Evolutionary conservation across 225 moss, liverwort and hornwort species (phyloP).

Genomic region (Pseudoscleropodium purum): DNA sequence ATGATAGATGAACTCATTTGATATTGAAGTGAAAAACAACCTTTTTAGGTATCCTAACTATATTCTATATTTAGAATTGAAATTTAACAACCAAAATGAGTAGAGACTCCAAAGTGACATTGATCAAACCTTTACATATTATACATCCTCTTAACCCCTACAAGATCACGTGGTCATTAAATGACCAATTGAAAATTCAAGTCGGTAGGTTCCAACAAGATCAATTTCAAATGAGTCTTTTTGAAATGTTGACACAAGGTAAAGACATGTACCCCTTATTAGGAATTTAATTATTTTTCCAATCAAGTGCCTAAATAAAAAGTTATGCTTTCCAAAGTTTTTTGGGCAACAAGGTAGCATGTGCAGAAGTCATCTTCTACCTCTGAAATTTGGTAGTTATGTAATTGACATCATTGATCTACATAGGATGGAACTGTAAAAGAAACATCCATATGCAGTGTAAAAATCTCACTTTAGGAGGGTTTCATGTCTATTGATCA

Average conservation of each 20-base stretch:
- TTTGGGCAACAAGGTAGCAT: accelerated
- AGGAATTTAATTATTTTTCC: not conserved
- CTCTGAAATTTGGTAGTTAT: not conserved
- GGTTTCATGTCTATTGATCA: not conserved
- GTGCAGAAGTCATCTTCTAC: too few relatives aligned
- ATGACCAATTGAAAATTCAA: not conserved
- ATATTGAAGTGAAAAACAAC: not conserved
- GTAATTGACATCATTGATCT: not conserved
- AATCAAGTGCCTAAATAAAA: accelerated
- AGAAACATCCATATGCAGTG: accelerated
- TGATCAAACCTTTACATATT: not conserved
- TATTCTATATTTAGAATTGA: accelerated
- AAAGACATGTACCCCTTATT: not conserved
- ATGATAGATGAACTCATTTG: not conserved
- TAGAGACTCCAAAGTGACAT: not conserved
- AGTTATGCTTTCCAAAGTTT: not conserved
- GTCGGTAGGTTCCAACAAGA: not conserved
- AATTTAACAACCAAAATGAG: not conserved
- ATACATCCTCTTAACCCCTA: not conserved
- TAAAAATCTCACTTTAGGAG: not conserved
- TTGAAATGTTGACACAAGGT: not conserved
- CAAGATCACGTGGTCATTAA: not conserved
- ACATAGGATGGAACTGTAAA: not conserved
- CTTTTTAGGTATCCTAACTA: too few relatives aligned
- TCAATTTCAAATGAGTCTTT: not conserved